Evolutionary conservation across 305 asterid genomes (phyloP), one percentile per base, ranked within the genome.

Genomic region (Stenogyne calaminthoides): DNA sequence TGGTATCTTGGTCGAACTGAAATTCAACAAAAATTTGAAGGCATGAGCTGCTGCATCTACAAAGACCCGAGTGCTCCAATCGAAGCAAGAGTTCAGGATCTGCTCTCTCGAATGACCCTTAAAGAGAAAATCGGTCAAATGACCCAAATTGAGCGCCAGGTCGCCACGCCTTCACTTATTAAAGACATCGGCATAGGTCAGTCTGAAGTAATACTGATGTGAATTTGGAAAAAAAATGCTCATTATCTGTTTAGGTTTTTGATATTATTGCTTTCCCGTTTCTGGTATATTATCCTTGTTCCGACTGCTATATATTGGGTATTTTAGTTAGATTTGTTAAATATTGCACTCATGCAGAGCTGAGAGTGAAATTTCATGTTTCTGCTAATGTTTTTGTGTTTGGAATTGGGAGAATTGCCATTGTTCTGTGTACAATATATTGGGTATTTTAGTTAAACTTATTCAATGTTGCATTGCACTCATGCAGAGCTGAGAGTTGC

Each of bases 111-210:
- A 56, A 93, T 93, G 98, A 93, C 96, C 15, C 82, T 91, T 10
- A 69, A 61, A 25, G 98, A 93, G 77, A 93, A 93, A 76, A 84
- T 93, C 51, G 96, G 96, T 16, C 97, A 93, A 73, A 93, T 93
- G 89, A 85, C 97, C 20, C 98, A 91, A 87, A 91, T 93, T 74
- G 98, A 93, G 81, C 93, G 97, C 70, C 64, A 81, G 49, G 96
- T 91, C 72, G 96, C 91, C 70, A 80, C 92, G 72, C 89, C 89
- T 78, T 80, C 89, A 61, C 86, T 58, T 73, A 78, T 89, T 27
- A 84, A 68, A 81, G 88, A 89, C 87, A 91, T 85, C 72, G 84
- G 70, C 66, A 88, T 93, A 80, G 96, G 97, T 87, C 58, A 67
- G 44, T 27, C 12, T 55, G 2, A 39, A 39, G 22, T 63, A 19